phyloP scores from a whole-genome alignment of 495 filamentous ascomycete genomes.

The Hypoxylon perforatum region DNA sequence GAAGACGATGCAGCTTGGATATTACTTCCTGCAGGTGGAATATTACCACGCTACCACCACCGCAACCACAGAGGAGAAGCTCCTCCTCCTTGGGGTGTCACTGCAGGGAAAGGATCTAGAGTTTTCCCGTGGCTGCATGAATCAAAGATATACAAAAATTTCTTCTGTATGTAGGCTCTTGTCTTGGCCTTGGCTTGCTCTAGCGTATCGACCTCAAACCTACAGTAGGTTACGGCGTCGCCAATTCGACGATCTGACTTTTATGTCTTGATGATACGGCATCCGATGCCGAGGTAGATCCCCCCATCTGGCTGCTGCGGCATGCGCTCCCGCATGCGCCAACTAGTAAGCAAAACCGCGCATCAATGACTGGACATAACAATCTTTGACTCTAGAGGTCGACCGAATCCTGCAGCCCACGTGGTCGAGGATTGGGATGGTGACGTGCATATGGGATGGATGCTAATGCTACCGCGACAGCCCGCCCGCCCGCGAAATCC shows the following conservation, averaged over 20 bases:
- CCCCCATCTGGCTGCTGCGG: conserved; percentile 28
- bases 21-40: too few species aligned
- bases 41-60: too few species aligned
- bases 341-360: conserved; percentile 34
- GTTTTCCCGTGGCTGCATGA: too few species aligned
- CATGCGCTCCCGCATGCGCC: conserved; percentile 19
- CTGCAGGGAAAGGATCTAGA: too few species aligned
- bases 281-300: conserved; percentile 26
- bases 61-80: too few species aligned
- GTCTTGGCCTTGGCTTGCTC: too few species aligned
- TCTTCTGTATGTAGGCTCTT: too few species aligned
- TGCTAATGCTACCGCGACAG: conserved; percentile 33
- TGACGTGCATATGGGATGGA: conserved; percentile 44
- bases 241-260: conserved; percentile 8
- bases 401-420: conserved; percentile 37
- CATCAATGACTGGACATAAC: conserved; percentile 12
- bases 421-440: conserved; percentile 35
- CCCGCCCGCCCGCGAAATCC: conserved; percentile 21
- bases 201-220: too few species aligned
- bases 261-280: conserved; percentile 20
- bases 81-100: too few species aligned
- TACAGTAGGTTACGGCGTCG: too few species aligned
- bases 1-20: too few species aligned
- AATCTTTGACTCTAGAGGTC: background rate
- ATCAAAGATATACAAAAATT: too few species aligned